These are phyloP conservation scores for Pyrenophora graminea DNA, from an alignment of 2,329 filamentous ascomycete species.

Conservation along the genomic window DNA sequence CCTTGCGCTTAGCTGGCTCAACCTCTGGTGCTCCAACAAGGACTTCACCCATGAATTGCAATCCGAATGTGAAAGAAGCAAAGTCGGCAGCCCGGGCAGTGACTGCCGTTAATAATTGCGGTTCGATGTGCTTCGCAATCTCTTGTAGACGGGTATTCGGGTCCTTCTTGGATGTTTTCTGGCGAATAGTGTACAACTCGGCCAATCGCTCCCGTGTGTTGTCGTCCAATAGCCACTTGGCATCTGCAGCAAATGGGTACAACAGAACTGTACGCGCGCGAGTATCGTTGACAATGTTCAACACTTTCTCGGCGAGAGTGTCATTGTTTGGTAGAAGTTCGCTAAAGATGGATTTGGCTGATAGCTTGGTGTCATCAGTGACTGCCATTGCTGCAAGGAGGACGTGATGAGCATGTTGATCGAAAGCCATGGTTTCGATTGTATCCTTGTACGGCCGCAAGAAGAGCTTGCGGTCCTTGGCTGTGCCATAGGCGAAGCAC, in stretches of 20 bases:
- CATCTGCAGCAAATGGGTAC: constrained; percentile 73
- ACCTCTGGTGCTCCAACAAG: constrained; percentile 77
- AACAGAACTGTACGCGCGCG: constrained; percentile 70
- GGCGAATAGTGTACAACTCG: constrained; percentile 78
- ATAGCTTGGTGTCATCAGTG: constrained; percentile 91
- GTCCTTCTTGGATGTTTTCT: constrained; percentile 91
- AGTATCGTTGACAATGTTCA: constrained; percentile 67
- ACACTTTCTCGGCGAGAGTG: constrained; percentile 64
- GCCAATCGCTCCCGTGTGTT: constrained; percentile 71
- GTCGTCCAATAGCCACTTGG: constrained; percentile 64
- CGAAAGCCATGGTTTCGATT: constrained; percentile 80
- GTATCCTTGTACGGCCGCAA: constrained; percentile 90
- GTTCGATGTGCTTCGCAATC: constrained; percentile 73
- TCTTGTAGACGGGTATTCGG: constrained; percentile 74
- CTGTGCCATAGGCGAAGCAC: constrained; percentile 78
- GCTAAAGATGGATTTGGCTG: constrained; percentile 80
- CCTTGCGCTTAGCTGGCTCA: constrained; percentile 58
- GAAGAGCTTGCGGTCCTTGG: constrained; percentile 91
- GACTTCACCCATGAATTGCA: constrained; percentile 82
- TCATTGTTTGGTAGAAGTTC: constrained; percentile 69
- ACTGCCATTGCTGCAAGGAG: constrained; percentile 87
- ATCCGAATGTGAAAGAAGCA: constrained; percentile 76
- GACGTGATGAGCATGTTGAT: constrained; percentile 76
- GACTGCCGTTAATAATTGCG: constrained; percentile 75
- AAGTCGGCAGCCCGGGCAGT: constrained; percentile 69